Evolutionary conservation across 1,139 yeast species (phyloP).

Genomic region (Yamadazyma atlantica): DNA sequence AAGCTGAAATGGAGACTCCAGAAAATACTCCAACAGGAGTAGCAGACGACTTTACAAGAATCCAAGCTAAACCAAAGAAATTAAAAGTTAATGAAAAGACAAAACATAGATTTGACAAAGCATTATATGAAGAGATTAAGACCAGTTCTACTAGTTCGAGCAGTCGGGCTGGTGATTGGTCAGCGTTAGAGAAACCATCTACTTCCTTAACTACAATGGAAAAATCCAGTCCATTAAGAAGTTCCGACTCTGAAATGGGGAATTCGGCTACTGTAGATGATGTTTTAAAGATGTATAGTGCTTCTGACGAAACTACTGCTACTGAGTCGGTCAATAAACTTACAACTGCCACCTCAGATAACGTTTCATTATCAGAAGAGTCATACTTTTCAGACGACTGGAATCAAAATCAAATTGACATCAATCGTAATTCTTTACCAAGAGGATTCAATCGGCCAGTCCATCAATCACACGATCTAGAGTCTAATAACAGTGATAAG

Average conservation of each 20-base stretch:
- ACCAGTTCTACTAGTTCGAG: too few relatives aligned
- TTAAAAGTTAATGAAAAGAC: not conserved
- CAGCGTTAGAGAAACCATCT: not conserved
- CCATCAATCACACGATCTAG: not conserved
- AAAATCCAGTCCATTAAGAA: too few relatives aligned
- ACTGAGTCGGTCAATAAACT: not conserved
- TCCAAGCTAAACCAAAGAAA: not conserved
- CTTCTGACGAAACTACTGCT: not conserved
- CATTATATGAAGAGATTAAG: slow-evolving; percentile 2
- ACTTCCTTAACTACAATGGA: not conserved
- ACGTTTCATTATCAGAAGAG: slow-evolving; percentile 6
- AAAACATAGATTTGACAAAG: slow-evolving; percentile 1
- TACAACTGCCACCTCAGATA: not conserved
- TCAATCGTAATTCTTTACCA: not conserved
- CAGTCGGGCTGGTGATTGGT: too few relatives aligned
- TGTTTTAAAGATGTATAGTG: slow-evolving; percentile 11
- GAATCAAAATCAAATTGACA: slow-evolving; percentile 3
- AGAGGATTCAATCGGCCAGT: not conserved
- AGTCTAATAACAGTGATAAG: slow-evolving; percentile 1
- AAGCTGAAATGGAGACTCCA: not conserved
- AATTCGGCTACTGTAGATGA: slow-evolving; percentile 8
- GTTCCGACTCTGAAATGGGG: too few relatives aligned
- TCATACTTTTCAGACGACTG: slow-evolving; percentile 16
- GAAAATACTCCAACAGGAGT: too few relatives aligned
- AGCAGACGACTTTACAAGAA: not conserved